These are phyloP conservation scores for Eucalyptus lansdowneana DNA, from an alignment of 345 rosid genomes.

Conservation along the genomic window DNA sequence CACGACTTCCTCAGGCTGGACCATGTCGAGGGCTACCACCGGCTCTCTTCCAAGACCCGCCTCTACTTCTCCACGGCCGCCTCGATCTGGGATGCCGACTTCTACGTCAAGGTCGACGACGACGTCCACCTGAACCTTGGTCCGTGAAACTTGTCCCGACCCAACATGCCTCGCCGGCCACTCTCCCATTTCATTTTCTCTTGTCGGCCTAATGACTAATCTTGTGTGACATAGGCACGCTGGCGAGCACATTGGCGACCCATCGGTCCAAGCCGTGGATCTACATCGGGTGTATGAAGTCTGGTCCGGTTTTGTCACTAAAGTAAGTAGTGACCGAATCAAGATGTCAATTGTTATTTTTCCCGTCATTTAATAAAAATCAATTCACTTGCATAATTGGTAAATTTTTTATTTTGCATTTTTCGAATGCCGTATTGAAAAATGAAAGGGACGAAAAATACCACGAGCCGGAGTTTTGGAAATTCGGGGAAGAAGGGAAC, in stretches of 20 bases:
- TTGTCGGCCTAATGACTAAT: not conserved
- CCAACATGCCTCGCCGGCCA: not conserved
- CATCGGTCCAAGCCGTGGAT: slow-evolving; percentile 53
- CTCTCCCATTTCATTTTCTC: not conserved
- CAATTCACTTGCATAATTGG: not conserved
- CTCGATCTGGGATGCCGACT: slow-evolving; percentile 76
- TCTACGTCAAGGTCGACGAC: slow-evolving; percentile 79
- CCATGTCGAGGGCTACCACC: slow-evolving; percentile 80
- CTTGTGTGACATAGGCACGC: slow-evolving; percentile 19
- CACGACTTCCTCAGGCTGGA: slow-evolving; percentile 68
- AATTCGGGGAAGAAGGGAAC: slow-evolving; percentile 93
- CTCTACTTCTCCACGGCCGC: slow-evolving; percentile 73
- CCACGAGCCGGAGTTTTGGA: slow-evolving; percentile 89
- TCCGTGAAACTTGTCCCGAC: not conserved
- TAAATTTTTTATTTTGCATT: not conserved
- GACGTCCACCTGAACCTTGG: slow-evolving; percentile 82
- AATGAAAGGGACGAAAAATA: slow-evolving; percentile 56
- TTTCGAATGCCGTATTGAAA: not conserved
- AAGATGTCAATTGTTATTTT: not conserved
- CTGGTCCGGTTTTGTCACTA: slow-evolving; percentile 77
- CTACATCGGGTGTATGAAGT: slow-evolving; percentile 98
- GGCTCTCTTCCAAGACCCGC: slow-evolving; percentile 73
- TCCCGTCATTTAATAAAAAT: not conserved
- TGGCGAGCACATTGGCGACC: slow-evolving; percentile 36
- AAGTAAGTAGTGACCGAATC: slow-evolving; percentile 16